phyloP scores from a whole-genome alignment of 2,329 filamentous ascomycete species.

The Monosporascus sp. region DNA sequence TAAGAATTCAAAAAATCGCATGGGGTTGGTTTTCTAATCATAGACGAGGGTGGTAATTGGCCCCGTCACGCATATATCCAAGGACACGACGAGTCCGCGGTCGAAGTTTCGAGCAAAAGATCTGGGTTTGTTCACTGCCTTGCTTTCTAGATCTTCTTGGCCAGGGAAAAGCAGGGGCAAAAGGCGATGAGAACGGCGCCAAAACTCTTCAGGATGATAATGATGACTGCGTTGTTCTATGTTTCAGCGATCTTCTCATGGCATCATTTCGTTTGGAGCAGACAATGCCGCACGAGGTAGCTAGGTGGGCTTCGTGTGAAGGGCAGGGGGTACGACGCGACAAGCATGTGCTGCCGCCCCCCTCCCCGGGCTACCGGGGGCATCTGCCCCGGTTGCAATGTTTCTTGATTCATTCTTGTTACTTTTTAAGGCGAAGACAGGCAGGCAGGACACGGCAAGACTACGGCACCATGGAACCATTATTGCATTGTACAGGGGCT shows the following conservation, averaged over 20 bases:
- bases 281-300: not conserved
- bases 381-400: too few species aligned
- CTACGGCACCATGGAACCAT: not conserved
- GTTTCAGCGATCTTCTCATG: not conserved
- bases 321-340: not conserved
- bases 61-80: slow-evolving; percentile 4
- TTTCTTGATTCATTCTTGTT: not conserved
- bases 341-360: not conserved
- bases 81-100: slow-evolving; percentile 8
- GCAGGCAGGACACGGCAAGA: not conserved
- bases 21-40: slow-evolving; percentile 8
- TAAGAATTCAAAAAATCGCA: slow-evolving; percentile 7
- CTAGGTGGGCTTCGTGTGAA: not conserved
- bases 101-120: slow-evolving; percentile 1
- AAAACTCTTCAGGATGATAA: not conserved
- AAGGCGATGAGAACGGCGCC: not conserved
- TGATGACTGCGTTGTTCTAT: not conserved
- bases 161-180: not conserved
- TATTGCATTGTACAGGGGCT: not conserved
- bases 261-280: not conserved
- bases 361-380: not conserved
- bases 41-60: slow-evolving; percentile 9
- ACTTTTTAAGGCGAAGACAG: not conserved
- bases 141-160: not conserved
- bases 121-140: not conserved